Evolutionary conservation across 352 stramenopile genomes (phyloP).

Genomic region (Globisporangium uncinulatum): DNA sequence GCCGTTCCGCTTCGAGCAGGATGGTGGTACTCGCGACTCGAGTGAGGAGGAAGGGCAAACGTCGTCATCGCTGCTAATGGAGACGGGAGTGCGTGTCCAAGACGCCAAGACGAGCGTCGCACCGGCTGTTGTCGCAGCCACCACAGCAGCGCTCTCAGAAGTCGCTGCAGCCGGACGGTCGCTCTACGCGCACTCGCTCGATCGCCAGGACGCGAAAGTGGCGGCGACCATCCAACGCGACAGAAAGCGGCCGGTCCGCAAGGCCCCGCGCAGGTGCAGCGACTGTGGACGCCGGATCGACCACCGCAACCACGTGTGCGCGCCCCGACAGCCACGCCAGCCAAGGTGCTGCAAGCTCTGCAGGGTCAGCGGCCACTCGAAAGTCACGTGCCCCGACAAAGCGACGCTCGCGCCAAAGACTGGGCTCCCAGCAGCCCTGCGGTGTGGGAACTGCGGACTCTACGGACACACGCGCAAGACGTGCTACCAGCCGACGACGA

Average conservation of each 20-base stretch:
- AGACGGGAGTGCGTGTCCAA: slow-evolving; percentile 3
- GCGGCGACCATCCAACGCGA: not conserved
- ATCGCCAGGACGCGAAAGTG: not conserved
- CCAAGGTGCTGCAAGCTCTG: slow-evolving; percentile 4
- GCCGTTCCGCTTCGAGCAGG: slow-evolving; percentile 8
- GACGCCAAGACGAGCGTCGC: not conserved
- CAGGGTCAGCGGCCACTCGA: not conserved
- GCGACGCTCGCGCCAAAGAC: not conserved
- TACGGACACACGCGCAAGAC: slow-evolving; percentile 5
- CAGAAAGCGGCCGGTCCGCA: not conserved
- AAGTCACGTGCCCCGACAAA: not conserved
- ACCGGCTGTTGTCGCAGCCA: not conserved
- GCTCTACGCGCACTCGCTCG: no score
- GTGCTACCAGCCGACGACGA: not conserved
- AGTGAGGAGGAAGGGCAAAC: not conserved
- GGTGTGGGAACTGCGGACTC: slow-evolving; percentile 8
- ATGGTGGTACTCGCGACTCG: not conserved
- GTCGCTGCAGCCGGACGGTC: no score
- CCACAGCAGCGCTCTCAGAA: not conserved
- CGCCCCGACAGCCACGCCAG: not conserved
- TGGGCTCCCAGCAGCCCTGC: not conserved
- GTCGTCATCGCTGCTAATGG: slow-evolving; percentile 4
- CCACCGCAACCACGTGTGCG: not conserved
- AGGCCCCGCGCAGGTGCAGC: not conserved
- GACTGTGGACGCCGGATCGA: not conserved